A percentile compares a stretch with the other conserved stretches of the same genome.
These are phyloP conservation scores for Microcyclosporella mali DNA, from an alignment of 2,329 filamentous ascomycete species.

Conservation along the genomic window DNA sequence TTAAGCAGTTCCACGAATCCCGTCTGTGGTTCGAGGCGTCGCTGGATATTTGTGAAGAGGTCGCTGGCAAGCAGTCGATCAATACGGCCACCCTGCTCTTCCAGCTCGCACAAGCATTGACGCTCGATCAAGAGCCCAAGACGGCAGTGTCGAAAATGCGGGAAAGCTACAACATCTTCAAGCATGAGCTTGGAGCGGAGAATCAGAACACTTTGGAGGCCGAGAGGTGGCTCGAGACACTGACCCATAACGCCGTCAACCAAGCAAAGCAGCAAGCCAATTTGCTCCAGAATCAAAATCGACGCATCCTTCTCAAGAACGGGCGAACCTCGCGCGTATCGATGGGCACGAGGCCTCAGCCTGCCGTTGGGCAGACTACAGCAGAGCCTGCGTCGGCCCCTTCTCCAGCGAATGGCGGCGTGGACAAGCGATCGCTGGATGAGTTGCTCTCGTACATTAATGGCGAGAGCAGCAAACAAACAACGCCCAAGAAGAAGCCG, in stretches of 20 bases:
- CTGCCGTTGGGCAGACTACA: conserved; percentile 47
- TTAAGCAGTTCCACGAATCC: conserved; percentile 92
- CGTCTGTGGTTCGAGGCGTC: conserved; percentile 95
- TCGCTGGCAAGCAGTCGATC: conserved; percentile 83
- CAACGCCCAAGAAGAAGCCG: conserved; percentile 41
- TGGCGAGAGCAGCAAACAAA: conserved; percentile 48
- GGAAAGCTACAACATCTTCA: conserved; percentile 94
- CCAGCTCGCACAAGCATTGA: conserved; percentile 92
- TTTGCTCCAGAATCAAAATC: conserved; percentile 27
- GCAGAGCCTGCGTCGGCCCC: conserved; percentile 51
- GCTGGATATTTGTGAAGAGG: conserved; percentile 76
- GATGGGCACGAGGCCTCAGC: conserved; percentile 55
- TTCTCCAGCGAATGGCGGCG: conserved; percentile 19
- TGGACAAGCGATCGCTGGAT: conserved; percentile 69
- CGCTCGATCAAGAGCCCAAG: conserved; percentile 92
- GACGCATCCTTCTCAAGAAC: conserved; percentile 22
- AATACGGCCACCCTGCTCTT: conserved; percentile 93
- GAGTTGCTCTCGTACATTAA: conserved; percentile 94
- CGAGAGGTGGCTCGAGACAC: conserved; percentile 90
- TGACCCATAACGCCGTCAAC: conserved; percentile 89
- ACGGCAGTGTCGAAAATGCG: conserved; percentile 88
- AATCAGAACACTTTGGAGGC: conserved; percentile 98
- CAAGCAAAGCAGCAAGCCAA: conserved; percentile 86
- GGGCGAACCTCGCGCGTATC: conserved; percentile 49
- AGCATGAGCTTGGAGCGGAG: conserved; percentile 73